These are phyloP conservation scores for Fusarium vanettenii DNA, from an alignment of 2,329 filamentous ascomycete genomes.

Conservation along the genomic window DNA sequence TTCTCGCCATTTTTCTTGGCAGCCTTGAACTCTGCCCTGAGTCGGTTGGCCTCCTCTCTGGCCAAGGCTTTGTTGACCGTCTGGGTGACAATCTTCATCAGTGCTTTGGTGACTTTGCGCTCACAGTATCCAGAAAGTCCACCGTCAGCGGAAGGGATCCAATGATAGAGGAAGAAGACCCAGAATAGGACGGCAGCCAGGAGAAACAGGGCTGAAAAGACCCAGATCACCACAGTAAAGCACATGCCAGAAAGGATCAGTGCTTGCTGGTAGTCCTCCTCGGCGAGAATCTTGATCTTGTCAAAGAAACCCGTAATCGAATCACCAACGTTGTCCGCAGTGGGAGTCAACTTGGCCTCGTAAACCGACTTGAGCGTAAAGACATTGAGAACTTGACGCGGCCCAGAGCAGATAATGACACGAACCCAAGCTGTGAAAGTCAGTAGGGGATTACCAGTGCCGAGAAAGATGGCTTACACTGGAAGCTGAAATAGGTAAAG, in stretches of 20 bases:
- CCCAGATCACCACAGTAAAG: slow-evolving; percentile 91
- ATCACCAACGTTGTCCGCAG: slow-evolving; percentile 65
- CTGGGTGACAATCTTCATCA: slow-evolving; percentile 84
- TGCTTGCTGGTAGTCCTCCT: slow-evolving; percentile 80
- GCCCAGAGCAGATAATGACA: slow-evolving; percentile 89
- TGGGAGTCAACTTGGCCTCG: slow-evolving; percentile 74
- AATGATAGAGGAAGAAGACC: slow-evolving; percentile 90
- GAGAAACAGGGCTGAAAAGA: slow-evolving; percentile 81
- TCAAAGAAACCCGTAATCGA: slow-evolving; percentile 81
- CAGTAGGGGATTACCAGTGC: slow-evolving; percentile 5
- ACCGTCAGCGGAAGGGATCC: slow-evolving; percentile 85
- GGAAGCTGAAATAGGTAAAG: slow-evolving; percentile 86
- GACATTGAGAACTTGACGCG: slow-evolving; percentile 90
- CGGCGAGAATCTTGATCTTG: slow-evolving; percentile 80
- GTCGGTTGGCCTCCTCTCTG: slow-evolving; percentile 75
- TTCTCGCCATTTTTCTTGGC: slow-evolving; percentile 67
- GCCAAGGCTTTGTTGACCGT: slow-evolving; percentile 92
- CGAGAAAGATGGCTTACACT: slow-evolving; percentile 58
- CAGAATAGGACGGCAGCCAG: slow-evolving; percentile 83
- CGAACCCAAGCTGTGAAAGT: slow-evolving; percentile 79
- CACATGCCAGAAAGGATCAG: slow-evolving; percentile 90
- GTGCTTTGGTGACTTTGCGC: slow-evolving; percentile 87
- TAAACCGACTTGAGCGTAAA: slow-evolving; percentile 90
- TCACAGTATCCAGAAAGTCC: slow-evolving; percentile 87
- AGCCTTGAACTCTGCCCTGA: slow-evolving; percentile 61